Base-by-base conservation (phyloP, 805 yeast genomes). In the Wickerhamiella nectarea region DNA sequence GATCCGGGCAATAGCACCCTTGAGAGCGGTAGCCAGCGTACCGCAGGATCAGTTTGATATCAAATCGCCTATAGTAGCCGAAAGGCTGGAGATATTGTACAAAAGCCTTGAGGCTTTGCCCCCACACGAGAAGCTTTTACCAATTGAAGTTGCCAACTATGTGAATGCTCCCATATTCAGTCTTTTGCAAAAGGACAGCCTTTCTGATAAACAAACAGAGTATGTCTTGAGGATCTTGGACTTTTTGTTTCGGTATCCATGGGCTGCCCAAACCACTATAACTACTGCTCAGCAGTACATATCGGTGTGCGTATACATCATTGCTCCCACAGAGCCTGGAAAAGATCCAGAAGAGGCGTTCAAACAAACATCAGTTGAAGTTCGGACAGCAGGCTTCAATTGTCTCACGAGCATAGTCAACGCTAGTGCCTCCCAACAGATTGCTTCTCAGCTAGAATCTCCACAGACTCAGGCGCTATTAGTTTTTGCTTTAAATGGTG, bases 141-240 rank as follows among this genome's bases (percentile, higher is more conserved):
- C 48, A 1, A 29, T 17, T 2, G 33, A 24, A 4, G 31, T 77
- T 15, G 80, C 80, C 0, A 81, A 78, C 48, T 76, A 77, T 46
- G 65, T 78, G 1, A 76, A 76, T 56, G 68, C 75, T 10, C 85
- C 86, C 0, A 52, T 79, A 2, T 68, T 75, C 1, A 69, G 70
- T 43, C 54, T 79, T 7, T 57, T 79, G 34, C 70, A 71, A 45
- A 69, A 69, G 35, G 67, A 63, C 10, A 38, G 41, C n/a, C 53
- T 76, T 1, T 66, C 70, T 2, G 73, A 70, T 37, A 50, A 66
- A 0, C 73, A 67, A 38, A 59, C 68, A 2, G 76, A 73, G 46
- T 58, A 62, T 21, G 54, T 72, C 1, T 52, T 78, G 8, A 57
- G 63, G n/a, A 64, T 74, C 14, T 51, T 78, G 2, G 55, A 63